Evolutionary conservation across 1,139 yeast species (phyloP).

Genomic region (Spathaspora sp.): DNA sequence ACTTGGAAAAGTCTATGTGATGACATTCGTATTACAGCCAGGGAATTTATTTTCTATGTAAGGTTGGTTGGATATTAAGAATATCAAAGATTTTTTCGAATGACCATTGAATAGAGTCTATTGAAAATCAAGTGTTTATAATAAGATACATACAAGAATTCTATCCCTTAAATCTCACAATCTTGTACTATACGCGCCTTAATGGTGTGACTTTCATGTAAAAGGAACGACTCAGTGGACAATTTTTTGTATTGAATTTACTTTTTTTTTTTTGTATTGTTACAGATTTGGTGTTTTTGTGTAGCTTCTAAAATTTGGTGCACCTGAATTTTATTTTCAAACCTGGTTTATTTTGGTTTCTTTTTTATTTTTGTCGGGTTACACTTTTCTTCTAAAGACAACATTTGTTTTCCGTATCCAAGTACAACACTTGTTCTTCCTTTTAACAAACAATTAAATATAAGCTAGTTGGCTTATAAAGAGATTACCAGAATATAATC

Average conservation of each 20-base stretch:
- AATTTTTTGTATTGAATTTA: neutral
- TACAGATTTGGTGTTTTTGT: neutral
- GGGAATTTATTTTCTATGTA: neutral
- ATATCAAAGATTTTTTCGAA: neutral
- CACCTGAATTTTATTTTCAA: neutral
- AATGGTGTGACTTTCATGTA: no score
- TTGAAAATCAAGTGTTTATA: no score
- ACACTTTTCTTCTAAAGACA: neutral
- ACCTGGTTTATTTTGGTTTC: neutral
- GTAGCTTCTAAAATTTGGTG: neutral
- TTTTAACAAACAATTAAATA: neutral
- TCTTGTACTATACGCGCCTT: neutral
- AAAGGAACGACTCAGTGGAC: neutral
- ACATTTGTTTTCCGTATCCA: neutral
- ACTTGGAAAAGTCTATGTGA: neutral
- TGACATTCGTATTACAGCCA: no score
- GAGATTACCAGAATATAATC: no score
- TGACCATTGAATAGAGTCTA: neutral
- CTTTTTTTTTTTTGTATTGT: neutral
- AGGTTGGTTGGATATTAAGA: neutral
- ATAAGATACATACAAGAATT: no score
- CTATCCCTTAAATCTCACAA: no score
- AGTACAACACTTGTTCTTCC: neutral
- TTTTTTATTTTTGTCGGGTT: no score
- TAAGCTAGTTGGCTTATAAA: no score